These are phyloP conservation scores for Termitomyces heimii DNA, from an alignment of 768 basidiomycete genomes.

Conservation along the genomic window DNA sequence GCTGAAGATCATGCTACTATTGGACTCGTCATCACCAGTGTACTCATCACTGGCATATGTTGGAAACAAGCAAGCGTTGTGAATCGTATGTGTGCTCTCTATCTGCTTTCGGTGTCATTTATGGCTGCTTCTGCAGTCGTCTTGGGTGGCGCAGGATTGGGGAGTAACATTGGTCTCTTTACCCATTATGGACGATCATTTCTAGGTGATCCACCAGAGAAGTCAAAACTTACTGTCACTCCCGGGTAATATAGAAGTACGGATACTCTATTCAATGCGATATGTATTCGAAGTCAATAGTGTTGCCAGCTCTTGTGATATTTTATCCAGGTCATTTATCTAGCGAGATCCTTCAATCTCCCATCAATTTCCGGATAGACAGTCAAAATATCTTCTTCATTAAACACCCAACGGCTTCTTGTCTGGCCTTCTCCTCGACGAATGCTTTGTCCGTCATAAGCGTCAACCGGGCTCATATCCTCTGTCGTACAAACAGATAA, in stretches of 20 bases:
- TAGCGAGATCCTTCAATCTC: constrained; percentile 51
- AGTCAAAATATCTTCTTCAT: constrained; percentile 45
- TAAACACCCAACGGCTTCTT: constrained; percentile 11
- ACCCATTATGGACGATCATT: constrained; percentile 48
- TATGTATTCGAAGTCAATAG: background rate
- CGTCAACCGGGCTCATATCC: constrained; percentile 76
- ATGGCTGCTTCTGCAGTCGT: constrained; percentile 40
- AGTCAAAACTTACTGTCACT: constrained; percentile 15
- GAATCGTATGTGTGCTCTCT: constrained; percentile 41
- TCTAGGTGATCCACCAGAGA: constrained; percentile 48
- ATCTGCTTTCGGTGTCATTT: background rate
- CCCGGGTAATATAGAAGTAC: constrained; percentile 9
- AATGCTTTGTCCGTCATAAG: constrained; percentile 53
- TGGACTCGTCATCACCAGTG: constrained; percentile 57
- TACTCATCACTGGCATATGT: constrained; percentile 62
- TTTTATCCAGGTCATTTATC: constrained; percentile 3
- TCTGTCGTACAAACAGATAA: constrained; percentile 58
- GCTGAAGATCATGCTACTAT: constrained; percentile 74
- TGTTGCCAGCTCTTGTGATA: background rate
- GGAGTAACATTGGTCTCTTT: constrained; percentile 53
- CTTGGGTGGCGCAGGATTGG: constrained; percentile 66
- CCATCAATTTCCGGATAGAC: constrained; percentile 65
- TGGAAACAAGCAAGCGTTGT: constrained; percentile 62
- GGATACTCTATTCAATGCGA: background rate
- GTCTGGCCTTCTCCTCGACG: constrained; percentile 27